Conservation (phyloP, 495 filamentous ascomycete species). For the Neurospora discreta region DNA sequence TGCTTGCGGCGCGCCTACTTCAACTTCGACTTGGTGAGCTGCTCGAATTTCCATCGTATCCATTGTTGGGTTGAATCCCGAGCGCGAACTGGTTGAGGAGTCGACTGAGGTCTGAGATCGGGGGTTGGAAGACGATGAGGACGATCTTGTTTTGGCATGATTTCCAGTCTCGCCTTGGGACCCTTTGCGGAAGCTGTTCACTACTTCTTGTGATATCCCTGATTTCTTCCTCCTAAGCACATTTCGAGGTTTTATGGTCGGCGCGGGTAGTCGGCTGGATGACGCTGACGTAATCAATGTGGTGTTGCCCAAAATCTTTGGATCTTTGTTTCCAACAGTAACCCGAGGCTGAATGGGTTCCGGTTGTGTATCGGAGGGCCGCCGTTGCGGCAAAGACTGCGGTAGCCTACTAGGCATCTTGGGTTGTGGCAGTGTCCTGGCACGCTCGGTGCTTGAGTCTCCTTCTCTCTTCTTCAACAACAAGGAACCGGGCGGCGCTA, state of each 20-base stretch:
- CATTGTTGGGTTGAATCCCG: conserved; percentile 27
- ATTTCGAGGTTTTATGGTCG: conserved; percentile 22
- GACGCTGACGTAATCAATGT: conserved; percentile 1
- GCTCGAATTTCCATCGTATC: conserved; percentile 28
- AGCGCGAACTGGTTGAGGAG: conserved; percentile 10
- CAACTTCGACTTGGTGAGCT: conserved; percentile 24
- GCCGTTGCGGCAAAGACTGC: conserved; percentile 18
- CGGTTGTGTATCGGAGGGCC: conserved; percentile 14
- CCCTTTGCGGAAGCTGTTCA: conserved; percentile 15
- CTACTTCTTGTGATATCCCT: conserved; percentile 27
- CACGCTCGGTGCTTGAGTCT: conserved; percentile 14
- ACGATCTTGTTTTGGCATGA: conserved; percentile 16
- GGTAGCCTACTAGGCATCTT: conserved; percentile 26
- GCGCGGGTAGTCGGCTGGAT: conserved; percentile 12
- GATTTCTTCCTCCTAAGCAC: conserved; percentile 38
- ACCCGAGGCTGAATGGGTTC: conserved; percentile 21
- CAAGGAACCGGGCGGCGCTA: conserved; percentile 4
- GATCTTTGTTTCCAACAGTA: conserved; percentile 9
- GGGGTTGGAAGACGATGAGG: conserved; percentile 25
- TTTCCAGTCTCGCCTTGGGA: conserved; percentile 21
- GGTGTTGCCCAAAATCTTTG: conserved; percentile 5
- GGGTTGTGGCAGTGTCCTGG: conserved; percentile 20
- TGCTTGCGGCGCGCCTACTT: conserved; percentile 20
- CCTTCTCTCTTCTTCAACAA: conserved; percentile 8
- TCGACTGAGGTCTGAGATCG: conserved; percentile 23